phyloP scores from a whole-genome alignment of 2,329 filamentous ascomycete species.

The Leptographium lundbergii region DNA sequence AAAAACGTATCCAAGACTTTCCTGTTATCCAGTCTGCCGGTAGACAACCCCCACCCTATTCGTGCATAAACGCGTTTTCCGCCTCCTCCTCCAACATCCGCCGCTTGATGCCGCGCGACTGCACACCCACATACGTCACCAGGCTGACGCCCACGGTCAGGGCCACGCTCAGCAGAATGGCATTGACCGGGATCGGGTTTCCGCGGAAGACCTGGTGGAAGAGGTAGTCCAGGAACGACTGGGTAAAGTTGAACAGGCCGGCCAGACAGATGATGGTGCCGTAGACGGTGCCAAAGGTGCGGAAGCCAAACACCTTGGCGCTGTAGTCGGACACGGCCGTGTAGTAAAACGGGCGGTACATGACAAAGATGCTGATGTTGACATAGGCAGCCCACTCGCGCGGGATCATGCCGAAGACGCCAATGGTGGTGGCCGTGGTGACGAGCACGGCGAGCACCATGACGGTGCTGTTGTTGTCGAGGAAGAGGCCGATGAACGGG shows the following conservation, averaged over 20 bases:
- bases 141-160: slow-evolving; percentile 51
- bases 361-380: slow-evolving; percentile 66
- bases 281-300: slow-evolving; percentile 89
- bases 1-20: too few relatives aligned
- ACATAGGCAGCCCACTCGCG: slow-evolving; percentile 57
- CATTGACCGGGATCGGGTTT: slow-evolving; percentile 67
- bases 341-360: slow-evolving; percentile 84
- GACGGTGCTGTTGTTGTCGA: slow-evolving; percentile 64
- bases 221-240: slow-evolving; percentile 66
- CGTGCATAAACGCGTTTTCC: slow-evolving; percentile 14
- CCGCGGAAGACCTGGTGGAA: slow-evolving; percentile 61
- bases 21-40: too few relatives aligned
- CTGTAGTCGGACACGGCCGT: slow-evolving; percentile 81
- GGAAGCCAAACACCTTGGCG: slow-evolving; percentile 85
- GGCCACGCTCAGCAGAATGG: slow-evolving; percentile 50
- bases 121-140: slow-evolving; percentile 49
- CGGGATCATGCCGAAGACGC: slow-evolving; percentile 62
- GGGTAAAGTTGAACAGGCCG: slow-evolving; percentile 72
- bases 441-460: slow-evolving; percentile 62
- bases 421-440: slow-evolving; percentile 58
- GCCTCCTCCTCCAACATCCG: slow-evolving; percentile 20
- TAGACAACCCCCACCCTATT: background rate
- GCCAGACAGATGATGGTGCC: slow-evolving; percentile 79
- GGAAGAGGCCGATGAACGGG: slow-evolving; percentile 70
- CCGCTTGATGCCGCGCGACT: slow-evolving; percentile 23